Conservation (phyloP, 2,329 filamentous ascomycete species). For the Cercospora canescens region DNA sequence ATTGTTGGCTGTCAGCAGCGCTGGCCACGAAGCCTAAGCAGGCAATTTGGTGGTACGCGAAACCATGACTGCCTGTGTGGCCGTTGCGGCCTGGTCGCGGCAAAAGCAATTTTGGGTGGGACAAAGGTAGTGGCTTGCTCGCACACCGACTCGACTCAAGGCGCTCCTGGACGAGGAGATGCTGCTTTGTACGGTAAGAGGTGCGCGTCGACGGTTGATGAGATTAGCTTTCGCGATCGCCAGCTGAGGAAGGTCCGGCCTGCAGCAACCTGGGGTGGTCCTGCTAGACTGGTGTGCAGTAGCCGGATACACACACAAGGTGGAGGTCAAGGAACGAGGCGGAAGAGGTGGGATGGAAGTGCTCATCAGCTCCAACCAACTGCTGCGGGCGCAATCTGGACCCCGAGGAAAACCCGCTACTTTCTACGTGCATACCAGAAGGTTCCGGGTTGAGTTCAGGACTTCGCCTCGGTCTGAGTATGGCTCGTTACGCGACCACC, state of each 20-base stretch:
- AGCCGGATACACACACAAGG: neutral
- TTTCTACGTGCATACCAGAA: neutral
- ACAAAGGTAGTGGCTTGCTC: neutral
- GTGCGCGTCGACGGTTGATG: neutral
- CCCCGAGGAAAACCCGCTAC: slow-evolving; percentile 3
- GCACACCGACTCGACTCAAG: neutral
- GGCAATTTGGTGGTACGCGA: neutral
- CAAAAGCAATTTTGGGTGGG: neutral
- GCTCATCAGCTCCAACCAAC: neutral
- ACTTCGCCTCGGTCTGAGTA: neutral
- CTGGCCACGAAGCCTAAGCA: neutral
- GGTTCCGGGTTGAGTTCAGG: neutral
- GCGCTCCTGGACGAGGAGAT: neutral
- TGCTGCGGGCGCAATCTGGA: neutral
- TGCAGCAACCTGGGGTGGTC: slow-evolving; percentile 4
- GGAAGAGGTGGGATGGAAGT: slow-evolving; percentile 5
- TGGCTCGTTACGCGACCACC: neutral
- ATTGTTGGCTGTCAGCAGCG: neutral
- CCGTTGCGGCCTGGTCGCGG: neutral
- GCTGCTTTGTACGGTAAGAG: neutral
- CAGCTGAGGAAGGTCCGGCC: slow-evolving; percentile 5
- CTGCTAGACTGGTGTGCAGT: slow-evolving; percentile 7
- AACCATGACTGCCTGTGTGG: neutral
- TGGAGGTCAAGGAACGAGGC: slow-evolving; percentile 12
- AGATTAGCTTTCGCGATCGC: slow-evolving; percentile 18